Evolutionary conservation across 2,329 filamentous ascomycete species (phyloP).

Genomic region (Colletotrichum agaves): DNA sequence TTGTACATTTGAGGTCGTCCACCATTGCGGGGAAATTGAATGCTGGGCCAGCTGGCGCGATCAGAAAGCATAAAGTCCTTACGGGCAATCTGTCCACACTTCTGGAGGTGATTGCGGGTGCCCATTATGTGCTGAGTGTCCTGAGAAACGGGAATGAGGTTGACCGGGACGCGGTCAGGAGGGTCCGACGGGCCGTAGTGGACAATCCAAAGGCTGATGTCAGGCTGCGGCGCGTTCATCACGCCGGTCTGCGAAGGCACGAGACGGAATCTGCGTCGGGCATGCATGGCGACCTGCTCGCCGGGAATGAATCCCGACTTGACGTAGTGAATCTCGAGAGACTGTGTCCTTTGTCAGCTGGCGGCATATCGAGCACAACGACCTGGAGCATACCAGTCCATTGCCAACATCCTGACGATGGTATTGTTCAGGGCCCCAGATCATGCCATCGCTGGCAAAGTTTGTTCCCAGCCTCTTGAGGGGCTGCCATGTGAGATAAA

Average conservation of each 20-base stretch:
- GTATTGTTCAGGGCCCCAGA: constrained; percentile 85
- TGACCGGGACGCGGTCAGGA: constrained; percentile 76
- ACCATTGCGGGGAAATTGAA: constrained; percentile 73
- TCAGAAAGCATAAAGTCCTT: constrained; percentile 97
- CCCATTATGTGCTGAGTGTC: constrained; percentile 70
- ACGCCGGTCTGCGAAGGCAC: constrained; percentile 76
- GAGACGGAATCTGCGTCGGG: constrained; percentile 87
- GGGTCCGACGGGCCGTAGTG: constrained; percentile 86
- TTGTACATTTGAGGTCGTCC: constrained; percentile 61
- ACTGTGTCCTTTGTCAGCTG: constrained; percentile 59
- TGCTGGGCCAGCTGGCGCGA: constrained; percentile 87
- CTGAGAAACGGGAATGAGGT: constrained; percentile 71
- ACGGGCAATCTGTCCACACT: constrained; percentile 82
- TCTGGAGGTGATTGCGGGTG: constrained; percentile 72
- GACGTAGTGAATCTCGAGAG: constrained; percentile 88
- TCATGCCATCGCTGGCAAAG: constrained; percentile 90
- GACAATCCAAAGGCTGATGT: constrained; percentile 88
- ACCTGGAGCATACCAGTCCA: constrained; percentile 59
- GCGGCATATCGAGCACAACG: constrained; percentile 4
- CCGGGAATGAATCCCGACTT: constrained; percentile 82
- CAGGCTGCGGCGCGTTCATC: constrained; percentile 75
- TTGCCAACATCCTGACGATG: constrained; percentile 79
- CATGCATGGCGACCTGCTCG: constrained; percentile 80
- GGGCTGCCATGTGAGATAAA: constrained; percentile 91
- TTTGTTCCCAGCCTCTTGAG: constrained; percentile 74